A percentile compares a stretch with the other conserved stretches of the same genome.
phyloP scores from a whole-genome alignment of 495 filamentous ascomycete species.

The Tuber melanosporum region DNA sequence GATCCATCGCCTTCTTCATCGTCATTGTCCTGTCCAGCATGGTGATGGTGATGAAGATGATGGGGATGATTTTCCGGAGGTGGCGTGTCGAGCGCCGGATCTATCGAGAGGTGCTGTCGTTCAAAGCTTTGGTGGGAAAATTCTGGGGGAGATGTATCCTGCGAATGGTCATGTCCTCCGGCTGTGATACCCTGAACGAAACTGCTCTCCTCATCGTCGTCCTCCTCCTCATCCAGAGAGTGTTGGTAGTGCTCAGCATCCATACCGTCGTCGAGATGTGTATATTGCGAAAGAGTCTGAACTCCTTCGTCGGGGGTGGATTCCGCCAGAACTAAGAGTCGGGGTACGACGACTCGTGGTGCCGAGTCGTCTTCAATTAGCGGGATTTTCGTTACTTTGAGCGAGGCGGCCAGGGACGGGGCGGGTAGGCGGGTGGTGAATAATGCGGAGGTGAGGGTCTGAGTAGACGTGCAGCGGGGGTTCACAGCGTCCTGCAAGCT shows the following conservation, averaged over 20 bases:
- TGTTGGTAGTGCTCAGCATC: constrained; percentile 38
- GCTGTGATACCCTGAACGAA: constrained; percentile 35
- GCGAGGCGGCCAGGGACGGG: constrained; percentile 3
- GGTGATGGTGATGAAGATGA: constrained; percentile 18
- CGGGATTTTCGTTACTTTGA: constrained; percentile 29
- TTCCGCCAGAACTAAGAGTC: constrained; percentile 36
- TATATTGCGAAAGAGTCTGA: constrained; percentile 39
- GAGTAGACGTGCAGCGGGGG: constrained; percentile 18
- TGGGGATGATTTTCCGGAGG: constrained; percentile 35
- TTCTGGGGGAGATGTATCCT: constrained; percentile 21
- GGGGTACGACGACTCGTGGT: constrained; percentile 18
- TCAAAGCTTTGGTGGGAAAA: constrained; percentile 26
- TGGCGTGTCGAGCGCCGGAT: constrained; percentile 35
- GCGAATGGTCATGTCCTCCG: constrained; percentile 24
- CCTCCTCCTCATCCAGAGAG: constrained; percentile 39
- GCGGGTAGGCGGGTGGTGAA: constrained; percentile 17
- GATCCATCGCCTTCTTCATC: constrained; percentile 5
- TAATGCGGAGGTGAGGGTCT: constrained; percentile 14
- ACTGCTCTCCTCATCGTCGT: constrained; percentile 24
- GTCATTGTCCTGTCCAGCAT: constrained; percentile 6
- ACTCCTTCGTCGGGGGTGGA: constrained; percentile 38
- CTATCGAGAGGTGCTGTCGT: constrained; percentile 35
- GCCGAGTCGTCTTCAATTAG: constrained; percentile 34
- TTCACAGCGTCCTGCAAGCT: constrained; percentile 21
- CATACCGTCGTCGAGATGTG: constrained; percentile 38